Base-by-base conservation (phyloP, 2,329 filamentous ascomycete genomes). In the Aspergillus sergii region DNA sequence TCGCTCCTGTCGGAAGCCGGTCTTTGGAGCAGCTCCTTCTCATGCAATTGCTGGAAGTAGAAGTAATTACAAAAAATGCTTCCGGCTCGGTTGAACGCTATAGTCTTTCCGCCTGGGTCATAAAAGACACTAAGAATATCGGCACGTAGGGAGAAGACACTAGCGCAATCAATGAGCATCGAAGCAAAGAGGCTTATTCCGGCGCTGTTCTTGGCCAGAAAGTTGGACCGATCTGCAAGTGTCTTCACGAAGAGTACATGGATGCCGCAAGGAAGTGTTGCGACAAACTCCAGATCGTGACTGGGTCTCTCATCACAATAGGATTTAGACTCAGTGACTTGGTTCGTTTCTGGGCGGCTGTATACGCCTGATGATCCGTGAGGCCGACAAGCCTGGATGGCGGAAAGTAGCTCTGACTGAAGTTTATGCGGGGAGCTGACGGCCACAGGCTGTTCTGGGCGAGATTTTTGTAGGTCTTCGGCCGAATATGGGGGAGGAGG, bases 61-160 rank as follows among this genome's bases (percentile, higher is more conserved):
- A 92, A 85, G 67, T 96, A 85, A 74, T 99, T 99, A 83, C 93
- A 97, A 81, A 98, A 99, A 34, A 99, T 86, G 71, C 90, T 92
- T 43, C 94, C 94, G 45, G 85, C 87, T 10, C 87, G 86, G 75
- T 99, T 99, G 83, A 99, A 99, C 0, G 94, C 95, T 66, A 99
- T 97, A 0, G 93, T 94, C 61, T 86, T 87, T 5, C 93, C 91
- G 3, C 81, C 79, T 46, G 90, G 87, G 70, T 97, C 94, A 71
- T 93, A 93, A 80, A 94, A 98, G 57, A 98, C 91, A 75, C 96
- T 94, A 62, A 98, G 77, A 3, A 88, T 88, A 36, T 85, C 82
- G 0, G 86, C 82, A 1, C 87, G 83, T 28, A 98, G 84, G 2
- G 86, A 84, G 76, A 97, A 98, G 12, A 96, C 85, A 41, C 81